These are phyloP conservation scores for Coemansia sp. DNA, from an alignment of 192 early-diverging fungal species.

Conservation along the genomic window DNA sequence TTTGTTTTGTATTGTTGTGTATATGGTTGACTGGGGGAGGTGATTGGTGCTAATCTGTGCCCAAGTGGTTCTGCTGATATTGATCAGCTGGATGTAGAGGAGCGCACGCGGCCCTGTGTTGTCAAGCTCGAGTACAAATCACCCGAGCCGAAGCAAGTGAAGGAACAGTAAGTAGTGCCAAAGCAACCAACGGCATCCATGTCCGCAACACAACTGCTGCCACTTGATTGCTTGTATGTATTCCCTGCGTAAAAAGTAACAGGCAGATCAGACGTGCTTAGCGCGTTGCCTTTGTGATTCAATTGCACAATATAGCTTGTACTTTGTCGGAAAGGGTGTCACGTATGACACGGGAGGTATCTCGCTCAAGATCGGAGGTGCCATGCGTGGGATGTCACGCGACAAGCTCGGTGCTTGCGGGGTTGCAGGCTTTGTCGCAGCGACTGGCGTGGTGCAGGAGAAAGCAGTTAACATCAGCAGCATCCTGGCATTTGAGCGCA, in stretches of 20 bases:
- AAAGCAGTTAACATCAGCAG: slow-evolving; percentile 68
- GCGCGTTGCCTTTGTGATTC: no score
- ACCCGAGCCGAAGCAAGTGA: slow-evolving; percentile 66
- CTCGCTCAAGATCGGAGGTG: slow-evolving; percentile 78
- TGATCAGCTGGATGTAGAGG: slow-evolving; percentile 16
- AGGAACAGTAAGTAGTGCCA: slow-evolving; percentile 62
- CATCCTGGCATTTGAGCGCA: slow-evolving; percentile 77
- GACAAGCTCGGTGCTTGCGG: slow-evolving; percentile 89
- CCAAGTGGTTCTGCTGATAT: background rate
- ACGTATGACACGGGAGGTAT: slow-evolving; percentile 91
- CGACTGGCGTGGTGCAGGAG: slow-evolving; percentile 65
- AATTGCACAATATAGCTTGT: slow-evolving; percentile 51
- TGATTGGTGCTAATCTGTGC: background rate
- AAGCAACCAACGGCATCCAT: no score
- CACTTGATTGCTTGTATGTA: no score
- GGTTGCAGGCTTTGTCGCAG: slow-evolving; percentile 79
- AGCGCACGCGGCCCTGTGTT: slow-evolving; percentile 50
- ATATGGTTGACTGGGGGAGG: no score
- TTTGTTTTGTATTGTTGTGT: slow-evolving; percentile 4
- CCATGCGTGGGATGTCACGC: slow-evolving; percentile 87
- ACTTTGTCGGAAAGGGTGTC: slow-evolving; percentile 88
- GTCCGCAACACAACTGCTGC: no score
- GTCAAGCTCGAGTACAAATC: slow-evolving; percentile 63
- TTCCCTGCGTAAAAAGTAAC: no score
- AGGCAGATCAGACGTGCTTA: no score